Conservation (phyloP, 345 rosid genomes). For the Populus deltoides region DNA sequence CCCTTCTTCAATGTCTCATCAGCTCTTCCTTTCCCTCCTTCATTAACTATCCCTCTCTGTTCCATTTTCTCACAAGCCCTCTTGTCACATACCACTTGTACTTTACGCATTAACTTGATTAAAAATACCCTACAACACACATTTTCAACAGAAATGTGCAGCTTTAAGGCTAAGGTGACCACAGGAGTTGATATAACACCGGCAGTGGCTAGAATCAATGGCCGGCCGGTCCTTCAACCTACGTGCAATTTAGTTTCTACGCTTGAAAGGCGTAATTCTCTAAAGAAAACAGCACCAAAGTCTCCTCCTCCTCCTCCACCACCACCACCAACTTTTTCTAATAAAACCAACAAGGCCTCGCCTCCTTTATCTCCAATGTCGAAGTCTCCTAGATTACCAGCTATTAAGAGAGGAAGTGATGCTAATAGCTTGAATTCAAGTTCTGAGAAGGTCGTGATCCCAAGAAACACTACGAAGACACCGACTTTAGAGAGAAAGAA, state of each 20-base stretch:
- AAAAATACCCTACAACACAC: not conserved
- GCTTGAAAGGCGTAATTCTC: constrained; percentile 28
- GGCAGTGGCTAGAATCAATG: constrained; percentile 41
- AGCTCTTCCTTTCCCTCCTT: not conserved
- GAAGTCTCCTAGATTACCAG: constrained; percentile 33
- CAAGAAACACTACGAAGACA: constrained; percentile 7
- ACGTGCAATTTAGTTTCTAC: constrained; percentile 45
- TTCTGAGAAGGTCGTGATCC: constrained; percentile 30
- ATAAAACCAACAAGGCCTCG: not conserved
- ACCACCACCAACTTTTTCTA: constrained; percentile 5
- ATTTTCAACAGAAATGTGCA: constrained; percentile 30
- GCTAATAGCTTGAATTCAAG: constrained; percentile 32
- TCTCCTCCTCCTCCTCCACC: constrained; percentile 25
- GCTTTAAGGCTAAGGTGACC: constrained; percentile 39
- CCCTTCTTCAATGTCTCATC: not conserved
- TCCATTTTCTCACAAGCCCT: not conserved
- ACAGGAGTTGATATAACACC: constrained; percentile 26
- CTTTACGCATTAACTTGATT: not conserved
- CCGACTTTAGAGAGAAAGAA: constrained; percentile 43
- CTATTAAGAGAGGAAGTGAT: constrained; percentile 39
- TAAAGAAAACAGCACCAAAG: constrained; percentile 23
- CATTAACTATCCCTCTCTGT: not conserved
- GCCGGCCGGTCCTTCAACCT: constrained; percentile 62
- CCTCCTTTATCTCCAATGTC: constrained; percentile 38
- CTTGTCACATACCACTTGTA: not conserved